These are phyloP conservation scores for Spongospora subterranea DNA, from an alignment of 208 protist genomes.

Conservation along the genomic window DNA sequence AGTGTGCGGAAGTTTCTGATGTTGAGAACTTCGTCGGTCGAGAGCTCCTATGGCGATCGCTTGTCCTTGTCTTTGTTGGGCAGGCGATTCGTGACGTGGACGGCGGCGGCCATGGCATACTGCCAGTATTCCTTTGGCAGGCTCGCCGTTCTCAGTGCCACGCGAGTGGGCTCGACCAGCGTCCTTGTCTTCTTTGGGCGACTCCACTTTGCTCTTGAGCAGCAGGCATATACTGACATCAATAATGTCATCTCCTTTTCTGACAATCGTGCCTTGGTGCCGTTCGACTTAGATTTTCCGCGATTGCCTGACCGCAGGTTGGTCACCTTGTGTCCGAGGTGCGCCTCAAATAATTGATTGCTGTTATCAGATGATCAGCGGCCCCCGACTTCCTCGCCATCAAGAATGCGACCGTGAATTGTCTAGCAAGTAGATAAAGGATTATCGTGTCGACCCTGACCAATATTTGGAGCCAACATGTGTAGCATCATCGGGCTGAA, in stretches of 20 bases:
- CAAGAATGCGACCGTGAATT: not conserved
- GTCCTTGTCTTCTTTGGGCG: not conserved
- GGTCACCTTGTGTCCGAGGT: not conserved
- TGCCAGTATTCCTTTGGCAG: not conserved
- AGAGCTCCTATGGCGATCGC: not conserved
- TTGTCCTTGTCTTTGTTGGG: not conserved
- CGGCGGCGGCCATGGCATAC: not conserved
- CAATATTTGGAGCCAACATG: too few relatives aligned
- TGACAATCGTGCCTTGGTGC: not conserved
- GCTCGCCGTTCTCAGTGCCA: not conserved
- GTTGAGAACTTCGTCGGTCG: not conserved
- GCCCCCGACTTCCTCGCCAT: not conserved
- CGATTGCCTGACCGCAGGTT: not conserved
- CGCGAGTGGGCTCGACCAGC: not conserved
- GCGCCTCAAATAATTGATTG: not conserved
- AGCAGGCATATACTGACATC: not conserved
- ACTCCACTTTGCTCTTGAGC: not conserved
- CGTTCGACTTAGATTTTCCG: not conserved
- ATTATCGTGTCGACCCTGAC: too few relatives aligned
- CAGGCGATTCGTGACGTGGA: not conserved
- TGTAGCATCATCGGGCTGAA: too few relatives aligned
- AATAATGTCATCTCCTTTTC: not conserved
- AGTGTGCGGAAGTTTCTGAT: not conserved
- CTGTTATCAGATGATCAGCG: not conserved
- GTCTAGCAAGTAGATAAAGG: too few relatives aligned